Evolutionary conservation across 2,329 filamentous ascomycete species (phyloP).

Genomic region (Diaporthe australafricana): DNA sequence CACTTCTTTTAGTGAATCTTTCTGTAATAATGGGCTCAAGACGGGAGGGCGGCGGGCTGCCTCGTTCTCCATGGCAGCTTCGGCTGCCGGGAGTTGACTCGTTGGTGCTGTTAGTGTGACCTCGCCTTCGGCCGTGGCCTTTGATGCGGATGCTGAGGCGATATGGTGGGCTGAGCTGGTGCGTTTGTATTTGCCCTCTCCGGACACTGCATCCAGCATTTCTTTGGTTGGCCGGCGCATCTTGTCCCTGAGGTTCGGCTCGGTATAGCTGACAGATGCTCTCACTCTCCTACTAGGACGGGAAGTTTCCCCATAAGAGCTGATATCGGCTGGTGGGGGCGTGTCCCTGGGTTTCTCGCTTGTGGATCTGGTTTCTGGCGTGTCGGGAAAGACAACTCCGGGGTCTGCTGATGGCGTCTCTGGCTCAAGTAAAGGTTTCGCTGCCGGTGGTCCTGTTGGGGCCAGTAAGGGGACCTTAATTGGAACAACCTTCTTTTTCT

Average conservation of each 20-base stretch:
- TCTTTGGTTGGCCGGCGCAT: slow-evolving; percentile 86
- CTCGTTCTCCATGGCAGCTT: slow-evolving; percentile 40
- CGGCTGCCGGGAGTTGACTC: slow-evolving; percentile 41
- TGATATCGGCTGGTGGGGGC: slow-evolving; percentile 70
- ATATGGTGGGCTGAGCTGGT: slow-evolving; percentile 43
- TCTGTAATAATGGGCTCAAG: slow-evolving; percentile 55
- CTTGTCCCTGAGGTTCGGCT: slow-evolving; percentile 84
- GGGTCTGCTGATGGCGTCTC: slow-evolving; percentile 53
- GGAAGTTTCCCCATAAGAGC: slow-evolving; percentile 65
- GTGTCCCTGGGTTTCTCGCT: slow-evolving; percentile 60
- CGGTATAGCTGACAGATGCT: slow-evolving; percentile 80
- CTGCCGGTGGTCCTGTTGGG: slow-evolving; percentile 38
- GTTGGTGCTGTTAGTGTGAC: slow-evolving; percentile 32
- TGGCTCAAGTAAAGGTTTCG: slow-evolving; percentile 42
- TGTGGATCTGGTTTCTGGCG: slow-evolving; percentile 58
- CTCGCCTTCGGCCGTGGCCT: slow-evolving; percentile 50
- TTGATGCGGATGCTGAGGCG: slow-evolving; percentile 44
- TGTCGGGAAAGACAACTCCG: slow-evolving; percentile 58
- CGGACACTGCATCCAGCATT: slow-evolving; percentile 78
- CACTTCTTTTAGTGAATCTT: slow-evolving; percentile 46
- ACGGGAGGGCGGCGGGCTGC: slow-evolving; percentile 41
- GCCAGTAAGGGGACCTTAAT: slow-evolving; percentile 46
- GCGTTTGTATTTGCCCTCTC: slow-evolving; percentile 65
- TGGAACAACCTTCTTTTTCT: slow-evolving; percentile 41
- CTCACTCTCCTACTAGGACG: slow-evolving; percentile 76